phyloP scores from a whole-genome alignment of 768 basidiomycete species.

The Mycena galopus region DNA sequence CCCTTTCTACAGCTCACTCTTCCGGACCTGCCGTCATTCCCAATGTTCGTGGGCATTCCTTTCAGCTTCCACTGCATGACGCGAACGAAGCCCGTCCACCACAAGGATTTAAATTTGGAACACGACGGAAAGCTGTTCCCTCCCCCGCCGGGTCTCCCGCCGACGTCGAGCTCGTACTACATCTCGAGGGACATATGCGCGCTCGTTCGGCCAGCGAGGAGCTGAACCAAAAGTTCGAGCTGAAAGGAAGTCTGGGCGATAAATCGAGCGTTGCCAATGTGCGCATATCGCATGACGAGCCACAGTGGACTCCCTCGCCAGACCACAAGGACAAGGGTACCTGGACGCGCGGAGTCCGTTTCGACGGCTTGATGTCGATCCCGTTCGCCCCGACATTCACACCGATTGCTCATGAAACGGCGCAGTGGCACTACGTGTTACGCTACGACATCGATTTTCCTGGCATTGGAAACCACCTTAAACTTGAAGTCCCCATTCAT shows the following conservation, averaged over 20 bases:
- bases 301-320: constrained; percentile 14
- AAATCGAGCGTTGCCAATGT: not conserved
- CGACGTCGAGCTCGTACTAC: constrained; percentile 17
- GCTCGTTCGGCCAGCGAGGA: not conserved
- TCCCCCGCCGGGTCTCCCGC: constrained; percentile 25
- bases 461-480: constrained; percentile 31
- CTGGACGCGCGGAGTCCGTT: constrained; percentile 31
- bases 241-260: constrained; percentile 32
- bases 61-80: constrained; percentile 32
- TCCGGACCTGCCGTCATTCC: constrained; percentile 32
- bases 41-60: constrained; percentile 28
- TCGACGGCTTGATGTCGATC: constrained; percentile 27
- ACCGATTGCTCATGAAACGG: no score
- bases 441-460: constrained; percentile 30
- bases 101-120: constrained; percentile 26
- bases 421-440: constrained; percentile 28
- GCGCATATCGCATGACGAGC: constrained; percentile 24
- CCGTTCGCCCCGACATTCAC: constrained; percentile 27
- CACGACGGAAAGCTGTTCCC: constrained; percentile 36
- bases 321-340: constrained; percentile 27
- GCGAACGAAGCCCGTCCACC: constrained; percentile 31
- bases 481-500: constrained; percentile 32
- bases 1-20: constrained; percentile 11
- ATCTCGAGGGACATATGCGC: constrained; percentile 23
- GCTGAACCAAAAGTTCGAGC: constrained; percentile 16